Evolutionary conservation across 768 basidiomycete genomes (phyloP), one percentile per base, ranked within the genome.

Genomic region (Naganishia antarctica): DNA sequence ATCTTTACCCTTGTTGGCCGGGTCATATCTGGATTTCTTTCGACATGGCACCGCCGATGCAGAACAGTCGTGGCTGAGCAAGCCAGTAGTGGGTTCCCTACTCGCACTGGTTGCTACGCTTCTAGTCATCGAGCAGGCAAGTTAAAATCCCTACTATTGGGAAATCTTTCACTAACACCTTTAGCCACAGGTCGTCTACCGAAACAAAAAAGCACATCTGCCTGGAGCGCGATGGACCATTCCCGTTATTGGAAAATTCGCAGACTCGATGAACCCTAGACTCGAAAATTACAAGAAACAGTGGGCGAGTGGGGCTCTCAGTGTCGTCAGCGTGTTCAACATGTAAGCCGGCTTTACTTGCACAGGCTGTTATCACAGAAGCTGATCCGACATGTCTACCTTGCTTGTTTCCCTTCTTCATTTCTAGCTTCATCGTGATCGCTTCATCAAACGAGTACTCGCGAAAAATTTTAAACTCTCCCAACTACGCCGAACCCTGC

Each of bases 161-260:
- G 25, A 15, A 6, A 15, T 21, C 18, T 37, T 15, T 41, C 40
- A 41, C 31, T 11, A 11, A 12, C n/a, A 37, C 7, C 34, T 31
- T 29, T 7, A 64, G 16, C 37, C 25, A 32, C 75, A 78, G 68
- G 81, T 83, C 32, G 84, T 92, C 21, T 99, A 94, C 78, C 82
- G 94, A 37, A 83, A 83, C 74, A 93, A 96, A 80, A 98, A 98
- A 74, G 84, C 82, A 21, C 84, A 88, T 70, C 83, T 97, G 7
- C 92, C 94, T 0, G 94, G 94, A 6, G 85, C 83, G 48, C 81
- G 78, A 74, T 97, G 91, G 92, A 96, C 91, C 13, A 92, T 96
- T 68, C 96, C 96, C n/a, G 72, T 99, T 72, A 97, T 99, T 62
- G 96, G 96, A 63, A 92, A 92, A 78, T 96, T 97, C 71, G 86